Conservation (phyloP, 2,329 filamentous ascomycete genomes). For the Exophiala dermatitidis region DNA sequence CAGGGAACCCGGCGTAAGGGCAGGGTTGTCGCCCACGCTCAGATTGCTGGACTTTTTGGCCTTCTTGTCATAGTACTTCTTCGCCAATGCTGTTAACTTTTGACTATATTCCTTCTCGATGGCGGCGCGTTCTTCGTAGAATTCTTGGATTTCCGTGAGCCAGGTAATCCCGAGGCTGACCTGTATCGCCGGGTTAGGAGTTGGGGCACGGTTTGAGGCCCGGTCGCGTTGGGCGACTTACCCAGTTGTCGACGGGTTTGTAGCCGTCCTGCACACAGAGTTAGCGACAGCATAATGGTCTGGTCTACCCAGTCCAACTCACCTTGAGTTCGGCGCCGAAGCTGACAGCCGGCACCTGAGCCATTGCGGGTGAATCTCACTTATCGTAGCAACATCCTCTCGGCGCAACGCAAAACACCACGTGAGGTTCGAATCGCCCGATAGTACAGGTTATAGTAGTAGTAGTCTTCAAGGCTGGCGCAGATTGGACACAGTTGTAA, state of each 20-base stretch:
- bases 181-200: conserved; percentile 31
- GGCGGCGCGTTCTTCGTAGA: conserved; percentile 86
- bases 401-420: neutral
- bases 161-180: conserved; percentile 81
- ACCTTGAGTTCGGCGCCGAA: conserved; percentile 96
- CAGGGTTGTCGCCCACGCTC: conserved; percentile 88
- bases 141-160: conserved; percentile 94
- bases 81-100: conserved; percentile 78
- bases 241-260: conserved; percentile 88
- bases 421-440: no score
- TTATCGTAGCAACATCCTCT: conserved; percentile 12
- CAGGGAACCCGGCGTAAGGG: conserved; percentile 87
- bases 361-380: conserved; percentile 17
- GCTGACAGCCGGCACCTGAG: conserved; percentile 26
- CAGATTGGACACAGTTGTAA: neutral
- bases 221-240: conserved; percentile 31
- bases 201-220: conserved; percentile 10
- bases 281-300: conserved; percentile 9
- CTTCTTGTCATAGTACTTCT: conserved; percentile 98
- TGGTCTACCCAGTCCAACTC: conserved; percentile 25
- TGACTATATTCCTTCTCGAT: conserved; percentile 97
- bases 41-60: conserved; percentile 77
- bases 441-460: no score
- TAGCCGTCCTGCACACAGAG: conserved; percentile 69
- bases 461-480: neutral